Base-by-base conservation (phyloP, 2,329 filamentous ascomycete species). In the Berkeleyomyces basicola region DNA sequence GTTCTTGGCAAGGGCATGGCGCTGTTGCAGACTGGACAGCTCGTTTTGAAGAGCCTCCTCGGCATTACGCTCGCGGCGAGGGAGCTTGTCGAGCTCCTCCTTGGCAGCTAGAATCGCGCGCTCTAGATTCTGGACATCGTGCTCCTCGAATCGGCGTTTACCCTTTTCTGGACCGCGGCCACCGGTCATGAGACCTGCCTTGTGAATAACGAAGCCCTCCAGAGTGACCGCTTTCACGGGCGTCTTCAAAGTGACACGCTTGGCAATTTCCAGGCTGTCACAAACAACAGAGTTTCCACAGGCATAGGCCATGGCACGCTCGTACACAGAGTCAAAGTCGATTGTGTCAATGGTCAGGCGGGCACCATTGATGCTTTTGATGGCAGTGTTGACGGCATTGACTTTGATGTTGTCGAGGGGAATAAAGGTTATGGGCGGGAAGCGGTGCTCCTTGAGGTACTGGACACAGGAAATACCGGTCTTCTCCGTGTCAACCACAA, bases 331-430 rank as follows among this genome's bases (percentile, higher is more conserved):
- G 68, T 97, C 93, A 70, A 93, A 99, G 70, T 96, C 90, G 68
- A 99, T 92, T 0, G 90, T 95, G 72, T 99, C 93, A 66, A 99
- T 95, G 0, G 92, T 95, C 64, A 96, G 81, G 6, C 92, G 84
- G 73, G 88, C 89, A 46, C 88, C 87, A 62, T 88, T 81, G 72
- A 96, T 86, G 37, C 90, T 89, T 74, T 96, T 96, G 67, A 99
- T 78, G 65, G 89, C 91, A 4, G 90, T 88, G 71, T 95, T 95
- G 64, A 93, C 83, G 9, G 89, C 85, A 71, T 89, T 91, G 70
- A 96, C 91, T 70, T 97, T 95, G 72, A 99, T 96, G 61, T 95
- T 96, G 76, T 99, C 93, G 16, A 99, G 79, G 0, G 93, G 93
- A 66, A 97, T 91, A 72, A 99, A 97, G 0, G 90, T 96, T 74